Percentiles rank a stretch among this genome's conserved stretches.
phyloP scores from a whole-genome alignment of 805 yeast species.

The Cyberlindnera mrakii region DNA sequence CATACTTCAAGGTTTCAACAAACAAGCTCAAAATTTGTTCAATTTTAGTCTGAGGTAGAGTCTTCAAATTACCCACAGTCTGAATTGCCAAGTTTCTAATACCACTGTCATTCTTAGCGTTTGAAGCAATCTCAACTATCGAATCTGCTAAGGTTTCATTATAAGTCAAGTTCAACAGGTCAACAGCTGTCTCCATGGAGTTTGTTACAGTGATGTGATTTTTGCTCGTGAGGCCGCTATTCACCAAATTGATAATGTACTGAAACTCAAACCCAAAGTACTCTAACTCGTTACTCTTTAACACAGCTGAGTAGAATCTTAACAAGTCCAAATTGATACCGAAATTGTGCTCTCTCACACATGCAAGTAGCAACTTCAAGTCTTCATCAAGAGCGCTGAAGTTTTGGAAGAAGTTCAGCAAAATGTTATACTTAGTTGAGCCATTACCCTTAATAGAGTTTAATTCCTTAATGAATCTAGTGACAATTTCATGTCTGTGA shows the following conservation, averaged over 20 bases:
- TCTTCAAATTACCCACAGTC: slow-evolving; percentile 25
- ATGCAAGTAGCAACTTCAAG: slow-evolving; percentile 15
- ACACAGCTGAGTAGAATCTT: slow-evolving; percentile 30
- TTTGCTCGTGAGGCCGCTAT: slow-evolving; percentile 27
- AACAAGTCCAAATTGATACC: slow-evolving; percentile 27
- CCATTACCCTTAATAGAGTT: slow-evolving; percentile 21
- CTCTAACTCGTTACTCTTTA: slow-evolving; percentile 26
- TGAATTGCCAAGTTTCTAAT: slow-evolving; percentile 31
- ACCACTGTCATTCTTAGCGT: slow-evolving; percentile 31
- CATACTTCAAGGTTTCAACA: slow-evolving; percentile 28
- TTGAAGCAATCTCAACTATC: slow-evolving; percentile 28
- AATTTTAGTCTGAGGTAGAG: slow-evolving; percentile 17
- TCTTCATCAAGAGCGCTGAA: slow-evolving; percentile 19
- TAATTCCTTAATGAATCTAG: slow-evolving; percentile 21
- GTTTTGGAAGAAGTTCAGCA: slow-evolving; percentile 22
- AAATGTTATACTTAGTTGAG: slow-evolving; percentile 18
- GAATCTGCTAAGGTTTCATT: slow-evolving; percentile 18
- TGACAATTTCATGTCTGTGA: slow-evolving; percentile 16
- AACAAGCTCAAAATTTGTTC: slow-evolving; percentile 27
- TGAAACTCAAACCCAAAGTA: slow-evolving; percentile 26
- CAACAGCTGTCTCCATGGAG: slow-evolving; percentile 28
- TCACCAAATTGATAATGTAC: slow-evolving; percentile 23
- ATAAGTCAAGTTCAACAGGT: slow-evolving; percentile 20
- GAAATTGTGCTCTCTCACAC: slow-evolving; percentile 21
- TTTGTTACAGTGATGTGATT: slow-evolving; percentile 30